These are phyloP conservation scores for Cladosporium sp. DNA, from an alignment of 2,329 filamentous ascomycete genomes.

Conservation along the genomic window DNA sequence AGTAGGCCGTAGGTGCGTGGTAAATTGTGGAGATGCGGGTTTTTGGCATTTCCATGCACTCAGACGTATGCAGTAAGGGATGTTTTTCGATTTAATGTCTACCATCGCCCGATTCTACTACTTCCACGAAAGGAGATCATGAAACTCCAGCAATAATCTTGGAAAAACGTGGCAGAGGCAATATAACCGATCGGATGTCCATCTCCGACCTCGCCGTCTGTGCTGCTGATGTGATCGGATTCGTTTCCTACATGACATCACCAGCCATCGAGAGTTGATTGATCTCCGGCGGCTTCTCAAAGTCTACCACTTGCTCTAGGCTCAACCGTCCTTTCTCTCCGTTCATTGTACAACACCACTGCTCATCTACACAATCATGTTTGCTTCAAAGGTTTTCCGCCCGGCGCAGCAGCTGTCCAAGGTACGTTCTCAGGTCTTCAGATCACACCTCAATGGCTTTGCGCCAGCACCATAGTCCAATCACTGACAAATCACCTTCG, in stretches of 20 bases:
- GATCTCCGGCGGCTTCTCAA: not conserved
- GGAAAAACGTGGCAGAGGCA: no score
- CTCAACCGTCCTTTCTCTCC: not conserved
- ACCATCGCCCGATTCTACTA: no score
- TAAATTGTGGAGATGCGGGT: no score
- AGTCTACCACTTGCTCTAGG: not conserved
- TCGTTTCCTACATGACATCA: not conserved
- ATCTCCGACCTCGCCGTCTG: not conserved
- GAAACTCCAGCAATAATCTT: no score
- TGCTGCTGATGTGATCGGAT: not conserved
- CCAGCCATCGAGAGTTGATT: not conserved
- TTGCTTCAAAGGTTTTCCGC: constrained; percentile 40
- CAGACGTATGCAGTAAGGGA: no score
- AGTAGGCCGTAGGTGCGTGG: no score
- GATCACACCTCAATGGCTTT: constrained; percentile 8
- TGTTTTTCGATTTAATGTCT: no score
- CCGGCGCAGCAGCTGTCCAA: constrained; percentile 37
- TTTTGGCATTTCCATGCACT: no score
- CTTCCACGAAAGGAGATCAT: no score
- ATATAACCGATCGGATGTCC: no score
- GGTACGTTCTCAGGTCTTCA: constrained; percentile 17
- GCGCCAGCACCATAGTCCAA: not conserved
- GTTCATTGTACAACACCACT: not conserved
- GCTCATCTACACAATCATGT: constrained; percentile 32
- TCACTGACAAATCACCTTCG: constrained; percentile 18